Conservation (phyloP, 164 flowering plant genomes). For the Aristolochia fimbriata region DNA sequence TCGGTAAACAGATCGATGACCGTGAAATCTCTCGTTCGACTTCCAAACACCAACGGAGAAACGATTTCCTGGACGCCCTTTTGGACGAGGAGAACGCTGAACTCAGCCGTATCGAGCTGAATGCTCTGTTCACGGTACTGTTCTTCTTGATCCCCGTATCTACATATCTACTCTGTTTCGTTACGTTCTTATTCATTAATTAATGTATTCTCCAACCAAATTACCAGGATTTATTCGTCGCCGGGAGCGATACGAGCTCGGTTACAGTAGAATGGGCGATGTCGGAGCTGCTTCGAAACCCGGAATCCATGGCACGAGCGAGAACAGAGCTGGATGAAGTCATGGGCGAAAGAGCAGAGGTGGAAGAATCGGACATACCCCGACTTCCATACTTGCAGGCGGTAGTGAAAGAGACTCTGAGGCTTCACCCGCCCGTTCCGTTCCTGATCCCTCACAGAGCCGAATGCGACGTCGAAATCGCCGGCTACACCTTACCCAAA, state of each 20-base stretch:
- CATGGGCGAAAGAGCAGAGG: neutral
- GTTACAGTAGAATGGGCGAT: slow-evolving; percentile 7
- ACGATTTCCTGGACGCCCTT: slow-evolving; percentile 5
- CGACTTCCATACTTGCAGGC: slow-evolving; percentile 15
- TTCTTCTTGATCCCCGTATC: neutral
- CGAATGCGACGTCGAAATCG: slow-evolving; percentile 15
- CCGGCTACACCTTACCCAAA: slow-evolving; percentile 24
- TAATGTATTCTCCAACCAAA: neutral
- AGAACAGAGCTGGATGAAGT: neutral
- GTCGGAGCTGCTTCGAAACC: slow-evolving; percentile 5
- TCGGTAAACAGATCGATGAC: neutral
- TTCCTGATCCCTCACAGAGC: slow-evolving; percentile 19
- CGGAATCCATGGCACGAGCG: neutral
- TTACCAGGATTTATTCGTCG: neutral
- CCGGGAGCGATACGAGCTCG: slow-evolving; percentile 1
- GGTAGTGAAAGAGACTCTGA: slow-evolving; percentile 11
- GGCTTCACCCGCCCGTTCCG: slow-evolving; percentile 13
- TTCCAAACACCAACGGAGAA: neutral
- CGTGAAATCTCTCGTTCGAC: neutral
- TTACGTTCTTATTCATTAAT: neutral
- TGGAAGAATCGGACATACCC: slow-evolving; percentile 14
- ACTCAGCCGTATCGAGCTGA: neutral
- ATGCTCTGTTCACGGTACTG: neutral
- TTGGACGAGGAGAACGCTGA: neutral
- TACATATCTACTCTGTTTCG: neutral